Evolutionary conservation across 2,329 filamentous ascomycete genomes (phyloP), one percentile per base, ranked within the genome.

Genomic region (Cladosporium colombiae): DNA sequence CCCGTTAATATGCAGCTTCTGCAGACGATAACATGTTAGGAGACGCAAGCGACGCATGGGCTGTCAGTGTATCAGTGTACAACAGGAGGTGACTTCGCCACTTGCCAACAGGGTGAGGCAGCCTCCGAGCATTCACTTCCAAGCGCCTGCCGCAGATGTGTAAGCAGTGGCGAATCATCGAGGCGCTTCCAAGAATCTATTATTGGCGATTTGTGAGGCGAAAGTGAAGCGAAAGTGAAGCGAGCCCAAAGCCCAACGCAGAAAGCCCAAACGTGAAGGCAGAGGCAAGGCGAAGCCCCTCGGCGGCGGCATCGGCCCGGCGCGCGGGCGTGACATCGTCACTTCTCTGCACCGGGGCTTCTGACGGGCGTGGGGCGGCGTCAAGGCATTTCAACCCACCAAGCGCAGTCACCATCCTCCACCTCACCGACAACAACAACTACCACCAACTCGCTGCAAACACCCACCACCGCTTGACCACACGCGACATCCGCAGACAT

Each of bases 401-500:
- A 33, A 46, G 52, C 52, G 25, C 49, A 52, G 52, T 21, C 27
- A 55, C 52, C 52, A 33, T 16, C 29, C 52, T 55, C 52, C 27
- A 55, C 52, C 52, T 31, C 52, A 55, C 52, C 52, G 52, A 55
- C 52, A 55, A 55, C 50, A 18, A 53, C 52, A 3, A 33, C 27
- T 18, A 55, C 52, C 52, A 55, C 18, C 7, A 46, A 13, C 40
- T 46, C 40, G n/a, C 40, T 46, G 40, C 10, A 21, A 21, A 33
- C 27, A 29, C 27, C 52, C 52, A 33, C 52, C 14, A 55, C 27
- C 29, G 5, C 29, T 13, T 55, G 18, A n/a, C 18, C 55, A 40
- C 31, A 57, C 63, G 40, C 40, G 40, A 66, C 44, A 69, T 46
- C 65, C 66, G 66, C 68, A 68, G 69, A 62, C 72, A 95, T 95